These are phyloP conservation scores for Coffea humblotiana DNA, from an alignment of 305 asterid genomes.

Conservation along the genomic window DNA sequence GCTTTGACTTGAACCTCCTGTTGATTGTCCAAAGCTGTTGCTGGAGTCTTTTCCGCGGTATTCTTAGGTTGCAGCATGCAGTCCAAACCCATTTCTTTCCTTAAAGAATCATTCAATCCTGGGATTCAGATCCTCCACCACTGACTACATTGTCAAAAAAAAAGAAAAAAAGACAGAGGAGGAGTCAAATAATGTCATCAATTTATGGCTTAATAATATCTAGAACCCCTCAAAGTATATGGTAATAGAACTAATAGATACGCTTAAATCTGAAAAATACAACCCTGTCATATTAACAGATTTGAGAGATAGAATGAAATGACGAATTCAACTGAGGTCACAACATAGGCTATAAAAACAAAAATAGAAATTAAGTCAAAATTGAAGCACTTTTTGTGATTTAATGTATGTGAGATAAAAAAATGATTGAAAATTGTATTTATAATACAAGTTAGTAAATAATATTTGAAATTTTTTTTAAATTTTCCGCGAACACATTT, in stretches of 20 bases:
- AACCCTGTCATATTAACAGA: neutral
- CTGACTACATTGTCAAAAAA: conserved; percentile 23
- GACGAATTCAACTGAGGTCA: neutral
- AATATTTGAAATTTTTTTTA: too few species aligned
- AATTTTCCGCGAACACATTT: too few species aligned
- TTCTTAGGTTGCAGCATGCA: conserved; percentile 89
- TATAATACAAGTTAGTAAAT: too few species aligned
- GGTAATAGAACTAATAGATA: too few species aligned
- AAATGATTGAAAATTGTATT: too few species aligned
- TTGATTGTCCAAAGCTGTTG: conserved; percentile 33
- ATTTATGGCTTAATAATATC: neutral
- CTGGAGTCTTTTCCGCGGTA: conserved; percentile 32
- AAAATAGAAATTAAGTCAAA: neutral
- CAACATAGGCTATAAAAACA: neutral
- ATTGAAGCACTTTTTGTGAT: neutral
- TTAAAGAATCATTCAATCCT: conserved; percentile 30
- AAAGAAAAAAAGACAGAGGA: neutral
- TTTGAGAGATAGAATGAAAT: neutral
- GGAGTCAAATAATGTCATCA: neutral
- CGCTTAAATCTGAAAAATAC: too few species aligned
- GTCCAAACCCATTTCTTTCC: conserved; percentile 90
- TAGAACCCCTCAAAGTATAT: neutral
- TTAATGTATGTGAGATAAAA: too few species aligned
- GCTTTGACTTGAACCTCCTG: conserved; percentile 49
- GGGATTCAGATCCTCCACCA: conserved; percentile 39